Evolutionary conservation across 2,329 filamentous ascomycete species (phyloP), one percentile per base, ranked within the genome.

Genomic region (Ophiostoma pallidulum): DNA sequence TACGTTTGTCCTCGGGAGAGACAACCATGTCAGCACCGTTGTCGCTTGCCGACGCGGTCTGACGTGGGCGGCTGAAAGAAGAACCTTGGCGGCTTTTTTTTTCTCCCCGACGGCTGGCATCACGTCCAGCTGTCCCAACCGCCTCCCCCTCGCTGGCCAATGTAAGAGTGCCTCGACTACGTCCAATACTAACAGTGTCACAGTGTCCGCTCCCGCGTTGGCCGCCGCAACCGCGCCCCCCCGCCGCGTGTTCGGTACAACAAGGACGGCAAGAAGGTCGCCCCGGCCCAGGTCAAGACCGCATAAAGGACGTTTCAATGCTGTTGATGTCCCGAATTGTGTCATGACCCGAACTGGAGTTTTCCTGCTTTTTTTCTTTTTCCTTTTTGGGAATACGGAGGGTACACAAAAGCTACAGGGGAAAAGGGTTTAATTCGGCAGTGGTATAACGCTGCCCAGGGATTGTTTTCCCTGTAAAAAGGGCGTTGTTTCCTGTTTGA

Each of bases 201-300:
- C 64, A 97, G 92, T 84, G 92, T 98, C 71, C 92, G 92, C 66
- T 98, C 92, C 61, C 82, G 86, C 62, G 90, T 86, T 68, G 92
- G 94, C 65, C 91, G 92, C 72, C 92, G 92, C 75, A 98, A 98
- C 87, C 88, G 92, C 72, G 91, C 91, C 65, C 94, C 92, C 65
- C 92, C 92, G 62, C 92, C 92, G 67, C 83, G 92, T 69, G 90
- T 98, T 66, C 81, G 92, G 66, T 98, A 94, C 88, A 98, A 98
- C 86, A 96, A 97, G 85, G 92, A 98, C 69, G 91, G 90, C 80
- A 98, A 98, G 89, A 98, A 98, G 86, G 83, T 98, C 70, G 84
- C 83, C 71, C 89, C 91, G 60, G 85, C 84, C 67, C 82, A 88
- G 74, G 77, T 78, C 65, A 87, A 86, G 76, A 74, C 75, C 8